A percentile compares a stretch with the other conserved stretches of the same genome.
These are phyloP conservation scores for Avena eriantha DNA, from an alignment of 176 grass and related monocot genomes.

Conservation along the genomic window DNA sequence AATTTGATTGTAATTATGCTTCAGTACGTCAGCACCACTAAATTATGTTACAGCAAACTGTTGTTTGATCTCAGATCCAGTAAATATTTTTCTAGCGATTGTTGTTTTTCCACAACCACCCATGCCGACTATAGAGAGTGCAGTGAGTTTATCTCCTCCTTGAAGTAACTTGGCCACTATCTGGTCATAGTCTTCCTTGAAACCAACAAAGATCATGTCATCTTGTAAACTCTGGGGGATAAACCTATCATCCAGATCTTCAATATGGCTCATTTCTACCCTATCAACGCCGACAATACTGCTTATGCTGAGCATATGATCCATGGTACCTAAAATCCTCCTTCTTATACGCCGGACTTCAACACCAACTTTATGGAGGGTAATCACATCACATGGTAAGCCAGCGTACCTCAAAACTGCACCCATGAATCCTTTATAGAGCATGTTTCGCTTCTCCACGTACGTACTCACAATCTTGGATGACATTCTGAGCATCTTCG, in stretches of 20 bases:
- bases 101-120: background rate
- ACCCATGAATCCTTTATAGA: background rate
- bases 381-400: conserved; percentile 2
- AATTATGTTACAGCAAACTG: background rate
- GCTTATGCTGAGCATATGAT: background rate
- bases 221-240: background rate
- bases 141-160: background rate
- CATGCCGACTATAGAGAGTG: conserved; percentile 28
- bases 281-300: background rate
- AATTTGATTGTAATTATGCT: background rate
- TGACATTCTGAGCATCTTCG: conserved; percentile 23
- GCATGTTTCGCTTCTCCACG: background rate
- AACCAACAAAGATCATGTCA: background rate
- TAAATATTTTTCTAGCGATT: conserved; percentile 27
- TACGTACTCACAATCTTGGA: background rate
- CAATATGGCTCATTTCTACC: background rate
- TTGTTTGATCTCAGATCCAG: background rate
- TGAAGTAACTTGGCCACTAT: background rate
- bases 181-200: background rate
- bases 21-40: background rate
- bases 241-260: background rate
- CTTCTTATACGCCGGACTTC: background rate
- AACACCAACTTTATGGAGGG: conserved; percentile 15
- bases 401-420: conserved; percentile 6
- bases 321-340: background rate